These are phyloP conservation scores for Lizanozyma gosingica DNA, from an alignment of 1,139 yeast genomes.

Conservation along the genomic window DNA sequence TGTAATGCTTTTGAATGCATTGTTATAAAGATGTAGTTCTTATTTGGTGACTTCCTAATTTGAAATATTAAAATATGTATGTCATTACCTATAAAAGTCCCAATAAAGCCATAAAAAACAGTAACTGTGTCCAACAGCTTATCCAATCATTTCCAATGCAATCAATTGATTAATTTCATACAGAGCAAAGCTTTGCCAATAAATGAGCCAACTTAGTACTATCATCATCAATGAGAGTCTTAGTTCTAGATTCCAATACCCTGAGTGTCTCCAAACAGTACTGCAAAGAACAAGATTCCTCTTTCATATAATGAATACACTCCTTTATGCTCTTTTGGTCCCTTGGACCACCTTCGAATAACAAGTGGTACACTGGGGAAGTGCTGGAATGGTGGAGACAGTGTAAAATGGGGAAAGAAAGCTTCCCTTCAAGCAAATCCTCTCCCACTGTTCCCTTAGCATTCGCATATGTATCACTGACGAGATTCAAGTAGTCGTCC, in stretches of 20 bases:
- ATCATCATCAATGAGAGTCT: conserved; percentile 7
- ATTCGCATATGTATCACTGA: conserved; percentile 40
- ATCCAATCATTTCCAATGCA: conserved; percentile 8
- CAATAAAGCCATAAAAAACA: no score
- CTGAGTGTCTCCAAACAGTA: conserved; percentile 15
- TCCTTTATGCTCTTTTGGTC: conserved; percentile 6
- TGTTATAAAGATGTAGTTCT: no score
- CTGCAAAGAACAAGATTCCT: conserved; percentile 14
- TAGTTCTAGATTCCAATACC: conserved; percentile 13
- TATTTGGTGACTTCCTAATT: no score
- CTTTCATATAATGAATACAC: conserved; percentile 17
- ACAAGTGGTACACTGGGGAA: not conserved
- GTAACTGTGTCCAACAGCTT: no score
- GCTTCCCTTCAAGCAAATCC: conserved; percentile 83
- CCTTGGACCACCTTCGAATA: not conserved
- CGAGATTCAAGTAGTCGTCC: conserved; percentile 70
- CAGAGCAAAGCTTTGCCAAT: not conserved
- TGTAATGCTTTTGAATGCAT: no score
- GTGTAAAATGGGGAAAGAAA: conserved; percentile 77
- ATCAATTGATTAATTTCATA: conserved; percentile 3
- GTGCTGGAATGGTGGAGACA: conserved; percentile 21
- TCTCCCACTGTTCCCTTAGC: conserved; percentile 75
- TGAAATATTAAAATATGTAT: no score
- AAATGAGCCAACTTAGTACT: not conserved
- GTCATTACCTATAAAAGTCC: no score